phyloP scores from a whole-genome alignment of 2,329 filamentous ascomycete species.

The Trematosphaeria pertusa region DNA sequence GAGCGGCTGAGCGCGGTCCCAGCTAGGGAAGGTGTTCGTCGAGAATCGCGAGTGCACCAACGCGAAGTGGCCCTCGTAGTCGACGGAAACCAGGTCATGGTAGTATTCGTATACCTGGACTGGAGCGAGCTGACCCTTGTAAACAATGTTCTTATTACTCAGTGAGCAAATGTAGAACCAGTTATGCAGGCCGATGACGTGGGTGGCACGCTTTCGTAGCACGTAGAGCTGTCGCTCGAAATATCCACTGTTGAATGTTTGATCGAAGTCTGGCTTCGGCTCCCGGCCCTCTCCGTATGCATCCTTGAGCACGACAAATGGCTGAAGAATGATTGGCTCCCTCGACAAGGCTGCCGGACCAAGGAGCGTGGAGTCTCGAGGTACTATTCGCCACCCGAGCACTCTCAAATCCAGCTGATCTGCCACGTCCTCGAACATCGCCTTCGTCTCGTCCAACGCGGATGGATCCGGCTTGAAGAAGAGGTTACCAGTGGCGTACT shows the following conservation, averaged over 20 bases:
- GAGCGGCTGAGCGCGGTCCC: constrained; percentile 95
- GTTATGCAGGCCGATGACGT: constrained; percentile 93
- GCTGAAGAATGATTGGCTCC: constrained; percentile 94
- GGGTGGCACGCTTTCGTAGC: constrained; percentile 91
- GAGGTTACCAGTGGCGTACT: constrained; percentile 96
- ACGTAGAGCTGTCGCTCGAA: constrained; percentile 96
- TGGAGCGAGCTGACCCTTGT: constrained; percentile 95
- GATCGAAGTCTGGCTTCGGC: constrained; percentile 78
- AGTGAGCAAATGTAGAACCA: constrained; percentile 99
- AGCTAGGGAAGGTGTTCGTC: constrained; percentile 97
- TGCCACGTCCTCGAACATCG: constrained; percentile 92
- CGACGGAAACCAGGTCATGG: constrained; percentile 93
- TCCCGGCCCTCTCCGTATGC: constrained; percentile 83
- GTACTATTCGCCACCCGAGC: constrained; percentile 94
- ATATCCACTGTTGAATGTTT: constrained; percentile 80
- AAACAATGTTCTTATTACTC: constrained; percentile 98
- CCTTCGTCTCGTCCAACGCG: constrained; percentile 86
- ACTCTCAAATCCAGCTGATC: constrained; percentile 86
- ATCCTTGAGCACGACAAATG: constrained; percentile 87
- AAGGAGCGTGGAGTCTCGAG: constrained; percentile 89
- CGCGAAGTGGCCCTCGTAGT: constrained; percentile 97
- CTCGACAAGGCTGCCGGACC: constrained; percentile 91
- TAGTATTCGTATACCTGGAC: constrained; percentile 98
- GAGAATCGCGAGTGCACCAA: constrained; percentile 97
- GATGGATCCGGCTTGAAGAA: constrained; percentile 98